Base-by-base conservation (phyloP, 2,329 filamentous ascomycete species). In the Allantophomopsis lycopodina region DNA sequence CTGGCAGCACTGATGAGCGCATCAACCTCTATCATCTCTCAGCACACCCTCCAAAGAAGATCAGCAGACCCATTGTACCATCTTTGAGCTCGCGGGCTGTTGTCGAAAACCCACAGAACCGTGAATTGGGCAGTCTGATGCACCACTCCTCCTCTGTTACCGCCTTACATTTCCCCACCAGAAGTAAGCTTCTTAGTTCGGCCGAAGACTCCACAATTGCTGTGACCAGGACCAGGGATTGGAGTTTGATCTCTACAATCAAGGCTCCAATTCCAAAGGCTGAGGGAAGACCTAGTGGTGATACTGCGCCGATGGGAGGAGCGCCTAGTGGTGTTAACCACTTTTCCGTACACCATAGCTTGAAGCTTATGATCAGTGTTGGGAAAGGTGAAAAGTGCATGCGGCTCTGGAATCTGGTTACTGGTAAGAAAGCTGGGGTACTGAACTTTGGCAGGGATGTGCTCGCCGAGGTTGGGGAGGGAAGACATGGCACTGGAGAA, bases 321-420 rank as follows among this genome's bases (percentile, higher is more conserved):
- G 76, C 82, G 18, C 88, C 88, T 0, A 75, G 79, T n/a, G 91
- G 91, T 14, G 76, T 96, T 49, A 96, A 94, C 57, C 84, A 88
- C 57, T 94, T 98, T 58, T 86, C 89, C 2, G 82, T 98, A 18
- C 91, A 98, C 57, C 89, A 91, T 0, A 93, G 84, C 58, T 85
- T 94, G 73, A 96, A 95, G 63, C 67, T 98, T 38, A 94, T 96
- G 84, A 76, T 98, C 44, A 93, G 77, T 50, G 87, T 96, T 7
- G 82, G 85, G 49, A 85, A 81, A 52, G 87, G 87, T 47, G 91
- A 98, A 64, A 79, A 77, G 47, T 86, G 80, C 54, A 93, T 98
- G 83, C 69, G 91, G 47, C 60, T 96, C 47, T 98, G 91, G 91
- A 96, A 98, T 55, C 60, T 98, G 46, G 87, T 96, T 48, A 96